Percentiles rank a stretch among this genome's conserved stretches.
phyloP scores from a whole-genome alignment of 1,139 yeast genomes.

The Kurtzmaniella natalensis region DNA sequence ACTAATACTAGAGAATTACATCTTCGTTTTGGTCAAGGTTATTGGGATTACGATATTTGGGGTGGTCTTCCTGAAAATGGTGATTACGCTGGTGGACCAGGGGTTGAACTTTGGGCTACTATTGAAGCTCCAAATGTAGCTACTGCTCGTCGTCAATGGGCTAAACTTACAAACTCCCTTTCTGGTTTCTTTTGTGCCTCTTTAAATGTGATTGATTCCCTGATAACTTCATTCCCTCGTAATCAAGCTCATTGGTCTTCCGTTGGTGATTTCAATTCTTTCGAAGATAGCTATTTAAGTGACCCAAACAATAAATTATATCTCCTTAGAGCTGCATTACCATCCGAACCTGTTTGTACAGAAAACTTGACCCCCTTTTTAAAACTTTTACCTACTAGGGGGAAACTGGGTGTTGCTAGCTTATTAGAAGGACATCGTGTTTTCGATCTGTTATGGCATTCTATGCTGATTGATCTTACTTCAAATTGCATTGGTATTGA shows the following conservation, averaged over 20 bases:
- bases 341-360: constrained; percentile 95
- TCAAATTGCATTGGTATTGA: constrained; percentile 43
- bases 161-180: constrained; percentile 62
- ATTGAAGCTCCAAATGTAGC: constrained; percentile 59
- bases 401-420: constrained; percentile 84
- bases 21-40: constrained; percentile 85
- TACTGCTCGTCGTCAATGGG: constrained; percentile 67
- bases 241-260: constrained; percentile 13
- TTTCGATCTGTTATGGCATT: constrained; percentile 94
- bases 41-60: constrained; percentile 93
- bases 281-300: constrained; percentile 14
- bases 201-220: constrained; percentile 76
- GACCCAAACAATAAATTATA: constrained; percentile 39
- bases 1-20: constrained; percentile 74
- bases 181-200: constrained; percentile 97
- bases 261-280: constrained; percentile 22
- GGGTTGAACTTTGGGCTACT: constrained; percentile 90
- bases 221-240: constrained; percentile 73
- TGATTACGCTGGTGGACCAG: constrained; percentile 79
- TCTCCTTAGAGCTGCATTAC: constrained; percentile 78
- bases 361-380: constrained; percentile 94
- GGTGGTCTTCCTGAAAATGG: constrained; percentile 80
- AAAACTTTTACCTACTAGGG: constrained; percentile 86
- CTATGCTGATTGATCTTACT: constrained; percentile 82
- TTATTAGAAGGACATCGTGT: constrained; percentile 90